Evolutionary conservation across 148 eudicot genomes (phyloP), one percentile per base, ranked within the genome.

Genomic region (Vaccinium corymbosum): DNA sequence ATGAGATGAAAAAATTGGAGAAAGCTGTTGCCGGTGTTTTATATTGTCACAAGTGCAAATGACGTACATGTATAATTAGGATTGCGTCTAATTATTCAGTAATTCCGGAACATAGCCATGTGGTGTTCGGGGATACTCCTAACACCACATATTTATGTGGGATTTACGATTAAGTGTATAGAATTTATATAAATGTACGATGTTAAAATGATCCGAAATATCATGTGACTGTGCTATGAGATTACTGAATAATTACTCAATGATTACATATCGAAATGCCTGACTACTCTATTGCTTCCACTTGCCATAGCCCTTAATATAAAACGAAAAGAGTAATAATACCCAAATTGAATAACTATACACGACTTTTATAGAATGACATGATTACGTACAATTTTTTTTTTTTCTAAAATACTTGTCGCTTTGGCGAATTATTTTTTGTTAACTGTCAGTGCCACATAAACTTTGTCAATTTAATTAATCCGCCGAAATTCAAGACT

Each of bases 1-100:
- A 66, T 22, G 76, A 66, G 84, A 62, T 57, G n/a, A 32, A 86
- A 71, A 46, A 42, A 27, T n/a, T n/a, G 48, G 14, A 20, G 81
- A 64, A 78, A 22, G n/a, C 25, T 59, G 48, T 10, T 20, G 55
- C 12, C 51, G 42, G 38, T 78, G 76, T 70, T 84, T 84, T 82
- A 81, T 75, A 62, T 64, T 29, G 53, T 22, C 55, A 29, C 17
- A 76, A 38, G 15, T 13, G 12, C 3, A 10, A 15, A 72, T 20
- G 38, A 19, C 13, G 12, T 10, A 71, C 5, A 0, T 42, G 22
- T 50, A 3, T 66, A 25, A 27, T 27, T 27, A 59, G 20, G 55
- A 16, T 42, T 46, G 12, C 70, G 46, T 42, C 46, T 42, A 42
- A 42, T 42, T 42, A 42, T 42, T 42, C 46, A 42, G 46, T 42